Percentiles rank a stretch among this genome's conserved stretches.
phyloP scores from a whole-genome alignment of 2,329 filamentous ascomycete genomes.

The Curvularia lunata region DNA sequence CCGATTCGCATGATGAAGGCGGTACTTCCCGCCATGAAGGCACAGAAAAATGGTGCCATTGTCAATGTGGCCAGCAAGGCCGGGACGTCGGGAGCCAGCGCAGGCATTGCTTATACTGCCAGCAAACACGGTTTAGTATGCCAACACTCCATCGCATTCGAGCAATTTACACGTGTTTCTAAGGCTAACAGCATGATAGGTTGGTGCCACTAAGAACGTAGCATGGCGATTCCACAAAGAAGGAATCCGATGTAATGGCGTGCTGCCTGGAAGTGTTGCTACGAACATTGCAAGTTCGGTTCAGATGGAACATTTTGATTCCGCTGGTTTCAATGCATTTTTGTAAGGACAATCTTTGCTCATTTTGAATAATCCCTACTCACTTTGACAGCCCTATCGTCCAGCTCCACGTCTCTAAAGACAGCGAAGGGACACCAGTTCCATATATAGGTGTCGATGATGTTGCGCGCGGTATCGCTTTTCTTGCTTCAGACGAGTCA shows the following conservation, averaged over 20 bases:
- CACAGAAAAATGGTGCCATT: slow-evolving; percentile 49
- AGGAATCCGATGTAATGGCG: slow-evolving; percentile 56
- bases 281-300: slow-evolving; percentile 36
- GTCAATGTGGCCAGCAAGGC: slow-evolving; percentile 49
- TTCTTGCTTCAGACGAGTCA: slow-evolving; percentile 34
- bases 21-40: slow-evolving; percentile 52
- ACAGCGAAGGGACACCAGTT: slow-evolving; percentile 30
- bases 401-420: slow-evolving; percentile 32
- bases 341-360: slow-evolving; percentile 20
- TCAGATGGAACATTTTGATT: slow-evolving; percentile 31
- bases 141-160: not conserved
- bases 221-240: slow-evolving; percentile 56
- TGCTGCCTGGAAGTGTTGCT: slow-evolving; percentile 50
- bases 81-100: slow-evolving; percentile 47
- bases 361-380: not conserved
- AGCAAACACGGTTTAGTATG: slow-evolving; percentile 53
- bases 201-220: slow-evolving; percentile 57
- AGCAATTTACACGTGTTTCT: rapidly evolving
- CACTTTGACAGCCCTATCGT: slow-evolving; percentile 25
- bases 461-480: slow-evolving; percentile 35
- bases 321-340: slow-evolving; percentile 27
- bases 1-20: slow-evolving; percentile 55
- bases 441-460: slow-evolving; percentile 30
- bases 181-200: slow-evolving; percentile 21
- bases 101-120: slow-evolving; percentile 55